A percentile compares a stretch with the other conserved stretches of the same genome.
phyloP scores from a whole-genome alignment of 1,139 yeast genomes.

The Lodderomyces parapsilosis region DNA sequence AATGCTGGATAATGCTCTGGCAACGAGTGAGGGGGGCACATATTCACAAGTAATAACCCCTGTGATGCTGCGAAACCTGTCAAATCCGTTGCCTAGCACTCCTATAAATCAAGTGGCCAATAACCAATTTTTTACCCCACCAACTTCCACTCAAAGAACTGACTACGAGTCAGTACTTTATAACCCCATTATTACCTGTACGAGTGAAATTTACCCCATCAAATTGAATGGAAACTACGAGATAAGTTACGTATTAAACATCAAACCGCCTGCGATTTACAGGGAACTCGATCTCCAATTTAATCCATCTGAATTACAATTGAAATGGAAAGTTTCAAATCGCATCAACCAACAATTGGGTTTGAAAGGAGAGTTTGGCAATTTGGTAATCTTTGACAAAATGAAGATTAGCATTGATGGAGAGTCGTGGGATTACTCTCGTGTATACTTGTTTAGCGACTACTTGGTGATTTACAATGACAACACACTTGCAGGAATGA shows the following conservation, averaged over 20 bases:
- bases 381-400: conserved; percentile 42
- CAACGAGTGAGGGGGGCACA: conserved; percentile 1
- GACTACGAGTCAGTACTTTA: conserved; percentile 13
- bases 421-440: conserved; percentile 32
- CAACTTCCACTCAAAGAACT: conserved; percentile 11
- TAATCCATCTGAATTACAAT: conserved; percentile 16
- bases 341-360: conserved; percentile 10
- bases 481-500: conserved; percentile 30
- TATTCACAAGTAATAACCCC: no score
- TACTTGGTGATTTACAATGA: conserved; percentile 38
- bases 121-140: conserved; percentile 18
- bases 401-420: conserved; percentile 42
- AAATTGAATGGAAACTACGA: conserved; percentile 15
- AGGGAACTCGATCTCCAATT: conserved; percentile 6
- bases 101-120: conserved; percentile 3
- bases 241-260: conserved; percentile 22
- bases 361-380: conserved; percentile 23
- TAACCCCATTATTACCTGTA: conserved; percentile 21
- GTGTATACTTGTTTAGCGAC: conserved; percentile 40
- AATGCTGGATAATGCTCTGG: background rate
- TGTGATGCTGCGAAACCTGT: background rate
- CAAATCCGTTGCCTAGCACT: background rate
- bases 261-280: conserved; percentile 27
- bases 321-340: conserved; percentile 15
- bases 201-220: conserved; percentile 16